These are phyloP conservation scores for Fallopia convolvulus DNA, from an alignment of 148 eudicot species.

Conservation along the genomic window DNA sequence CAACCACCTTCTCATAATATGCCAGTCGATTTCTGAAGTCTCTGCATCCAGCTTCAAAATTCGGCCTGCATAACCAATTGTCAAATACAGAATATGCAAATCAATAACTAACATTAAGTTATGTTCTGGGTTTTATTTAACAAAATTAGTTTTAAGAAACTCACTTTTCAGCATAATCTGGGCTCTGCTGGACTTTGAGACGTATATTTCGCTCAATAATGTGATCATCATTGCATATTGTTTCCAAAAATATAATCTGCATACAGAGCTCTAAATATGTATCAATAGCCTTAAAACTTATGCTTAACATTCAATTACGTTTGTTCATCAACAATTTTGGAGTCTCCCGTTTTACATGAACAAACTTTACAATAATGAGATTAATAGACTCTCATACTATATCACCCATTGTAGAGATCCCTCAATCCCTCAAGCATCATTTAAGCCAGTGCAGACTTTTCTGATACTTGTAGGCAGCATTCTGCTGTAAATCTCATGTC, in stretches of 20 bases:
- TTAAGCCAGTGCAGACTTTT: neutral
- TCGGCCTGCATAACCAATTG: constrained; percentile 52
- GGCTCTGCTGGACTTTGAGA: constrained; percentile 97
- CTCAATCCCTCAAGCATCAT: constrained; percentile 3
- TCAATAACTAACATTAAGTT: neutral
- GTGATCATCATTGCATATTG: constrained; percentile 64
- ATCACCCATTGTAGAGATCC: neutral
- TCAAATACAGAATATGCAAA: constrained; percentile 12
- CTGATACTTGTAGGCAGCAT: neutral
- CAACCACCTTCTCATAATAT: constrained; percentile 74
- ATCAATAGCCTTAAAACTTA: neutral
- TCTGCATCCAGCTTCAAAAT: constrained; percentile 92
- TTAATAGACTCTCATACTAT: neutral
- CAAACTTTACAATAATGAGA: neutral
- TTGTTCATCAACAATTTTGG: neutral
- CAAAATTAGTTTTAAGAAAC: constrained; percentile 13
- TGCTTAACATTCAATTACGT: neutral
- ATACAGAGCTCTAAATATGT: constrained; percentile 8
- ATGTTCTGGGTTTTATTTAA: neutral
- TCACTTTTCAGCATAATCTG: constrained; percentile 97
- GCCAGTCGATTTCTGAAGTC: constrained; percentile 87
- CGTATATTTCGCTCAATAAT: constrained; percentile 97
- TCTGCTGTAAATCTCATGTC: neutral
- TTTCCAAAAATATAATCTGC: constrained; percentile 94
- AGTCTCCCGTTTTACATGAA: neutral